Percentiles rank a stretch among this genome's conserved stretches.
Evolutionary conservation across 1,284 basidiomycete genomes (phyloP).

Genomic region (Xerocomus amazonicus): DNA sequence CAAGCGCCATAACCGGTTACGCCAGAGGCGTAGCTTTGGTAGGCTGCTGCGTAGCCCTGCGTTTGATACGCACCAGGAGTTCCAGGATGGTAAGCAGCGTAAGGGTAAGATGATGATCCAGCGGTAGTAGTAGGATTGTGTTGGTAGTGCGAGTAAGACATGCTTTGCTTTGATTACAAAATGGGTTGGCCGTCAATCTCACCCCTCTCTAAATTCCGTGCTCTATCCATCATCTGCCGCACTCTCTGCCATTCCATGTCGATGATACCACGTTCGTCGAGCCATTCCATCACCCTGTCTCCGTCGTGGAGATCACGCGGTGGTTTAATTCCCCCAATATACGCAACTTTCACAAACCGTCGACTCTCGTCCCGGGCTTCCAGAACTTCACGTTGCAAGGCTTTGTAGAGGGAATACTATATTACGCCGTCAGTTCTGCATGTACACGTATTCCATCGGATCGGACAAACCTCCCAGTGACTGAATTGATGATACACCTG

Average conservation of each 20-base stretch:
- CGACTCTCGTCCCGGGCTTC: constrained; percentile 35
- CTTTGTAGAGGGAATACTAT: constrained; percentile 59
- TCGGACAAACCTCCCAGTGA: constrained; percentile 76
- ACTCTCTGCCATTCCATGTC: constrained; percentile 65
- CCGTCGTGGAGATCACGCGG: constrained; percentile 65
- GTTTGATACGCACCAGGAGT: constrained; percentile 35
- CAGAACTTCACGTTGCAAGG: constrained; percentile 53
- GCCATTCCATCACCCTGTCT: constrained; percentile 77
- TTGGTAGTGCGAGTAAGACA: constrained; percentile 37
- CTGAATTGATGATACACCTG: constrained; percentile 69
- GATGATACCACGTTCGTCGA: constrained; percentile 68
- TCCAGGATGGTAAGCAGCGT: constrained; percentile 46
- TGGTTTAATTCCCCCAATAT: constrained; percentile 48
- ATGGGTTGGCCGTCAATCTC: constrained; percentile 19
- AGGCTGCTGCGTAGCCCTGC: constrained; percentile 43
- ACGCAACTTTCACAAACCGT: constrained; percentile 55
- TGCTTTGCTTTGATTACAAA: constrained; percentile 4
- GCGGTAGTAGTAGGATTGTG: constrained; percentile 31
- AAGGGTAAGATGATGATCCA: constrained; percentile 51
- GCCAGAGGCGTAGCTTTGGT: constrained; percentile 43
- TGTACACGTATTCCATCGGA: constrained; percentile 1
- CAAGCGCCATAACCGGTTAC: constrained; percentile 53
- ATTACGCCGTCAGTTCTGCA: constrained; percentile 2
- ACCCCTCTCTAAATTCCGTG: constrained; percentile 59
- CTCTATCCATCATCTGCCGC: constrained; percentile 69